phyloP scores from a whole-genome alignment of 2,329 filamentous ascomycete species.

The Stachybotrys echinatus region DNA sequence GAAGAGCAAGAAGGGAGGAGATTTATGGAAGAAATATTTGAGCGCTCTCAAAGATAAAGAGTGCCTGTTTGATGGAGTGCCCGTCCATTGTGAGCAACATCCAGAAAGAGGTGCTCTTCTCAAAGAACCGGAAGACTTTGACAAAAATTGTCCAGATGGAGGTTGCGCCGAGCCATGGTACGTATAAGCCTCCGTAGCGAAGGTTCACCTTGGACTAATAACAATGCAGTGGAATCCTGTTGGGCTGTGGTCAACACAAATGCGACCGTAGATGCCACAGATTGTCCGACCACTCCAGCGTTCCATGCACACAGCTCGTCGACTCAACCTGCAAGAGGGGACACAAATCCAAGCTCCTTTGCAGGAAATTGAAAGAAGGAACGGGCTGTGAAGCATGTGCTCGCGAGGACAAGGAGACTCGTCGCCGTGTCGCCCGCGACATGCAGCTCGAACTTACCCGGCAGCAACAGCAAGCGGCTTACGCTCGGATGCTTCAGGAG shows the following conservation, averaged over 20 bases:
- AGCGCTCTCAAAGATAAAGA: slow-evolving; percentile 43
- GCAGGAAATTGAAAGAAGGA: slow-evolving; percentile 23
- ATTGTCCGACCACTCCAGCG: slow-evolving; percentile 49
- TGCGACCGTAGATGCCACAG: slow-evolving; percentile 61
- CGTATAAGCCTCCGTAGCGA: slow-evolving; percentile 13
- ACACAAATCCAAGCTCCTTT: slow-evolving; percentile 44
- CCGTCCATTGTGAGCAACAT: slow-evolving; percentile 56
- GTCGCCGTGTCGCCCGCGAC: slow-evolving; percentile 38
- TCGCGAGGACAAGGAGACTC: slow-evolving; percentile 37
- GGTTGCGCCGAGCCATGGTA: slow-evolving; percentile 63
- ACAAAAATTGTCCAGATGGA: slow-evolving; percentile 59
- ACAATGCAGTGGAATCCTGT: slow-evolving; percentile 41
- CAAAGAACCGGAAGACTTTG: slow-evolving; percentile 50
- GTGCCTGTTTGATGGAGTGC: slow-evolving; percentile 55
- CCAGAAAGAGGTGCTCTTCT: slow-evolving; percentile 43
- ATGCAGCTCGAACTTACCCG: slow-evolving; percentile 45
- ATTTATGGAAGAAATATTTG: slow-evolving; percentile 54
- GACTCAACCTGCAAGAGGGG: slow-evolving; percentile 42
- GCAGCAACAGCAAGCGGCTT: slow-evolving; percentile 35
- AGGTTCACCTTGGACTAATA: background rate
- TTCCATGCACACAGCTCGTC: slow-evolving; percentile 27
- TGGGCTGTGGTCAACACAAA: slow-evolving; percentile 54
- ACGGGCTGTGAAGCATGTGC: background rate
- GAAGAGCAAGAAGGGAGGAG: slow-evolving; percentile 33
- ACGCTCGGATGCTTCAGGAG: slow-evolving; percentile 36